Percentiles rank a stretch among this genome's conserved stretches.
Conservation (phyloP, 83 land plant species). For the Larix sibirica region DNA sequence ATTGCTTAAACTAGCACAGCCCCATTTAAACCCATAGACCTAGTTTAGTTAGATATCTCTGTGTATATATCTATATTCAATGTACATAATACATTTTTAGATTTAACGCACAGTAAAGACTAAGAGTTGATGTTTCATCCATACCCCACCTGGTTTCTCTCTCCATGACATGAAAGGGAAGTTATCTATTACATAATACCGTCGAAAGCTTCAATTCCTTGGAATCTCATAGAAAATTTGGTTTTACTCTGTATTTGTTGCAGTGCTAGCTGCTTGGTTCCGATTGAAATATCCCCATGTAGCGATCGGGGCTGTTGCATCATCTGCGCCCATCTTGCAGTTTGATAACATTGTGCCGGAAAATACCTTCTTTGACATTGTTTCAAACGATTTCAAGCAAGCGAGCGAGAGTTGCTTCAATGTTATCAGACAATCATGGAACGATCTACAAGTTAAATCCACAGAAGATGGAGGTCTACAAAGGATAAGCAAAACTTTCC, state of each 20-base stretch:
- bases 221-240: not conserved
- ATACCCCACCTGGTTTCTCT: not conserved
- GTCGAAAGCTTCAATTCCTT: not conserved
- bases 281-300: constrained; percentile 87
- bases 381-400: constrained; percentile 70
- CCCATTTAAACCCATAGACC: not conserved
- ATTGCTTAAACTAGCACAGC: not conserved
- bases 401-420: constrained; percentile 39
- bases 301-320: constrained; percentile 77
- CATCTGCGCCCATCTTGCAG: constrained; percentile 82
- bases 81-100: too few species aligned
- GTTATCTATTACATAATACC: too few species aligned
- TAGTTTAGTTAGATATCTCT: not conserved
- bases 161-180: not conserved
- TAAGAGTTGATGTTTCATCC: not conserved
- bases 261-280: constrained; percentile 93
- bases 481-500: constrained; percentile 30
- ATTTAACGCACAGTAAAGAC: not conserved
- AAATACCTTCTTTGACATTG: constrained; percentile 51
- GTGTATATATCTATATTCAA: not conserved
- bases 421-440: constrained; percentile 43
- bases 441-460: constrained; percentile 19
- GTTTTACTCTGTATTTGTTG: not conserved
- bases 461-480: constrained; percentile 23
- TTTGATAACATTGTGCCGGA: constrained; percentile 63